phyloP scores from a whole-genome alignment of 768 basidiomycete species.

The Podaxis rugospora region DNA sequence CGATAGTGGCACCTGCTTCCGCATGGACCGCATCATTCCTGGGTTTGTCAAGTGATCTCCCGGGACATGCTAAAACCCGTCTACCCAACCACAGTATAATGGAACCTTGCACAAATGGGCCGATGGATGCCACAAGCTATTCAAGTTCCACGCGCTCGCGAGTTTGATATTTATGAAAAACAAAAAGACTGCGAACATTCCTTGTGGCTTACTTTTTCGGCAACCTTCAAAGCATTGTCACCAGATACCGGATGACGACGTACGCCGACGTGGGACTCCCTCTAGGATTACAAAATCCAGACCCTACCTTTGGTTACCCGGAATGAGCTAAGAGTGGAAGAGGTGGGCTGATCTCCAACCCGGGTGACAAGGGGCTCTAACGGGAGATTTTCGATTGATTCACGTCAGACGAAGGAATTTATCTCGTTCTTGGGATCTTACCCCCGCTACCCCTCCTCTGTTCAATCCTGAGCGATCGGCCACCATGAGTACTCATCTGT shows the following conservation, averaged over 20 bases:
- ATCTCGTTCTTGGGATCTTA: not conserved
- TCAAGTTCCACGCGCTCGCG: not conserved
- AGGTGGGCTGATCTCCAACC: not conserved
- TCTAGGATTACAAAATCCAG: not conserved
- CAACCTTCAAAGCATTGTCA: not conserved
- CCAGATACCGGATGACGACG: not conserved
- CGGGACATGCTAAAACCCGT: not conserved
- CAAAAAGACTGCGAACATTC: not conserved
- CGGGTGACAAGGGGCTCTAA: not conserved
- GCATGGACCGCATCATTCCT: constrained; percentile 1
- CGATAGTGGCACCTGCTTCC: not conserved
- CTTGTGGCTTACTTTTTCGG: not conserved
- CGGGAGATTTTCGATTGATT: not conserved
- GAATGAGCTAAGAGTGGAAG: not conserved
- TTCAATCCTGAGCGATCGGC: not conserved
- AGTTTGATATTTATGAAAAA: not conserved
- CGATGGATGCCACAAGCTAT: not conserved
- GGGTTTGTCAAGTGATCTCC: not conserved
- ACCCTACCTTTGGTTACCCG: not conserved
- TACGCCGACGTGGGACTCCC: not conserved
- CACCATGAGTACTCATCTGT: not conserved
- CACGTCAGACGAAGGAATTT: not conserved
- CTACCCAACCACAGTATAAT: not conserved
- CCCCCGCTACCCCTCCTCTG: too few relatives aligned
- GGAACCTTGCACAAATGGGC: not conserved